Evolutionary conservation across 345 rosid species (phyloP).

Genomic region (Lepidium sativum): DNA sequence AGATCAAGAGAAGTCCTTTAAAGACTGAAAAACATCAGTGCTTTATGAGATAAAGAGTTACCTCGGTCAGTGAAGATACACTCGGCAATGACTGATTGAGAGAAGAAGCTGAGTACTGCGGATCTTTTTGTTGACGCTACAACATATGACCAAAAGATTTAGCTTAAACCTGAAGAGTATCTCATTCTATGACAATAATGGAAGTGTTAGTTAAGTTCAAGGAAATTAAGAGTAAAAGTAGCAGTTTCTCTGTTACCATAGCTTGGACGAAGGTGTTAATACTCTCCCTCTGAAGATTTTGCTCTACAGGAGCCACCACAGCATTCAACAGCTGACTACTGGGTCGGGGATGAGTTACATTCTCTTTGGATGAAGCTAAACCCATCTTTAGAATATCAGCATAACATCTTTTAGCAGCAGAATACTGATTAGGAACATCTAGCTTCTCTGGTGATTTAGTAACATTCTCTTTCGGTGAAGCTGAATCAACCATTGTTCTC

Average conservation of each 20-base stretch:
- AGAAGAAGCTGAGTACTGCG: constrained; percentile 55
- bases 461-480: too few relatives aligned
- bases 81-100: constrained; percentile 47
- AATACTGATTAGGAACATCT: too few relatives aligned
- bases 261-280: constrained; percentile 41
- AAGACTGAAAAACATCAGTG: neutral
- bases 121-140: constrained; percentile 42
- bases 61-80: constrained; percentile 64
- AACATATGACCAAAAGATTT: neutral
- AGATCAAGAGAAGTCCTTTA: neutral
- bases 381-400: constrained; percentile 81
- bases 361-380: constrained; percentile 25
- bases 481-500: constrained; percentile 37
- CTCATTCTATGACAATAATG: neutral
- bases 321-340: too few relatives aligned
- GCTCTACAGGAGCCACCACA: constrained; percentile 36
- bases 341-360: neutral
- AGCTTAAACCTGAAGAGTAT: neutral
- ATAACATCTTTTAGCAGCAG: too few relatives aligned
- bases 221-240: neutral
- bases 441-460: too few relatives aligned
- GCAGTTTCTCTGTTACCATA: too few relatives aligned
- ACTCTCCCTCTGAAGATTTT: constrained; percentile 57
- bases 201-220: neutral
- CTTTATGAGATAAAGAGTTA: constrained; percentile 9